phyloP scores from a whole-genome alignment of 352 stramenopile genomes.

The Ophiocytium majus region DNA sequence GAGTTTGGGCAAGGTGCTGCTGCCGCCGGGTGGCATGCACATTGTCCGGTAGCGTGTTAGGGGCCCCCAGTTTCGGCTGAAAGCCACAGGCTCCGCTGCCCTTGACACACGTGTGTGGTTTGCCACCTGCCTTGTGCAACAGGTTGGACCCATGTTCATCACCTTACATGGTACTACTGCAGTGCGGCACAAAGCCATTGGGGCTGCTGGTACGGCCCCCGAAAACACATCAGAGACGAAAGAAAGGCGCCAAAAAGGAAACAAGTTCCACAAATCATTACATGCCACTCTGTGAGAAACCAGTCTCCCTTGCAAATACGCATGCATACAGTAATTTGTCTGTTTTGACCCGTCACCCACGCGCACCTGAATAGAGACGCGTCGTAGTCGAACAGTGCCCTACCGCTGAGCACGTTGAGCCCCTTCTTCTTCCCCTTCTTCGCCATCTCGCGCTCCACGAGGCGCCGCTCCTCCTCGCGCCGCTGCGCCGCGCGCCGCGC shows the following conservation, averaged over 20 bases:
- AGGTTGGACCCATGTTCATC: no score
- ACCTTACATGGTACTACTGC: no score
- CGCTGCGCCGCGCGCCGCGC: slow-evolving; percentile 55
- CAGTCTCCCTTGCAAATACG: no score
- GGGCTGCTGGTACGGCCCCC: no score
- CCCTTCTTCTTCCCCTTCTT: slow-evolving; percentile 63
- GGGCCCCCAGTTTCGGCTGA: not conserved
- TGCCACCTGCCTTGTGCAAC: no score
- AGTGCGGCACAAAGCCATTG: no score
- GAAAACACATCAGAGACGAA: no score
- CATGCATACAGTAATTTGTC: no score
- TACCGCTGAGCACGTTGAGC: slow-evolving; percentile 68
- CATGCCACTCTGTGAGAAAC: not conserved
- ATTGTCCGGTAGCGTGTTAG: not conserved
- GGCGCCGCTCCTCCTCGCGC: slow-evolving; percentile 59
- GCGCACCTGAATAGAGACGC: slow-evolving; percentile 66
- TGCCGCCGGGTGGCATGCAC: not conserved
- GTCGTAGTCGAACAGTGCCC: slow-evolving; percentile 75
- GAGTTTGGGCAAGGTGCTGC: not conserved
- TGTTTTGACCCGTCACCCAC: no score
- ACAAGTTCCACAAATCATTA: not conserved
- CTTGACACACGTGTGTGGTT: not conserved
- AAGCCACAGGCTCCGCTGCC: not conserved
- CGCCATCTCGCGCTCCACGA: slow-evolving; percentile 50
- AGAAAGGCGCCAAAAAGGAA: no score